A percentile compares a stretch with the other conserved stretches of the same genome.
Conservation (phyloP, 345 rosid genomes). For the Zanthoxylum bungeanum region DNA sequence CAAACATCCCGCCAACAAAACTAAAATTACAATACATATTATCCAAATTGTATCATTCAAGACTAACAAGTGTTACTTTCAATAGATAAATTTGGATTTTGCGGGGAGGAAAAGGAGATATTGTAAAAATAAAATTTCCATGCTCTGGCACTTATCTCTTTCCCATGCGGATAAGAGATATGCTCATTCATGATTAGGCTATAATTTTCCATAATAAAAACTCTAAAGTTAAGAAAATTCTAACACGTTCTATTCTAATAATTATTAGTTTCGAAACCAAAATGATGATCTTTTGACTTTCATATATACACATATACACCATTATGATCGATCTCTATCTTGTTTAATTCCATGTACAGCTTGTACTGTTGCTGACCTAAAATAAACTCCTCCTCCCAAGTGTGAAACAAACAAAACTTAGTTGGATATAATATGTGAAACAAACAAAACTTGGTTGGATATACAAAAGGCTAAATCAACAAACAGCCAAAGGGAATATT, state of each 20-base stretch:
- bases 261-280: not conserved
- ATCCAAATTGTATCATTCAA: no score
- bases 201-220: not conserved
- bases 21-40: no score
- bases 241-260: not conserved
- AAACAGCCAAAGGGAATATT: not conserved
- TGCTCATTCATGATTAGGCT: not conserved
- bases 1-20: no score
- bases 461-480: not conserved
- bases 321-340: not conserved
- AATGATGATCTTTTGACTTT: not conserved
- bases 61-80: no score
- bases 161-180: conserved; percentile 2
- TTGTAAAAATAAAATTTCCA: not conserved
- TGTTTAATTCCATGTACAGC: not conserved
- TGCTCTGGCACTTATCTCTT: conserved; percentile 4
- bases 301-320: not conserved
- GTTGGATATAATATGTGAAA: not conserved
- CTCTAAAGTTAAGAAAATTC: not conserved
- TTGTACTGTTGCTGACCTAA: not conserved
- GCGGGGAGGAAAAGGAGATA: no score
- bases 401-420: not conserved
- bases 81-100: no score
- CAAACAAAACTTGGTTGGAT: not conserved
- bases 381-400: not conserved